A percentile compares a stretch with the other conserved stretches of the same genome.
These are phyloP conservation scores for Ustilago crameri DNA, from an alignment of 1,284 basidiomycete species.

Conservation along the genomic window DNA sequence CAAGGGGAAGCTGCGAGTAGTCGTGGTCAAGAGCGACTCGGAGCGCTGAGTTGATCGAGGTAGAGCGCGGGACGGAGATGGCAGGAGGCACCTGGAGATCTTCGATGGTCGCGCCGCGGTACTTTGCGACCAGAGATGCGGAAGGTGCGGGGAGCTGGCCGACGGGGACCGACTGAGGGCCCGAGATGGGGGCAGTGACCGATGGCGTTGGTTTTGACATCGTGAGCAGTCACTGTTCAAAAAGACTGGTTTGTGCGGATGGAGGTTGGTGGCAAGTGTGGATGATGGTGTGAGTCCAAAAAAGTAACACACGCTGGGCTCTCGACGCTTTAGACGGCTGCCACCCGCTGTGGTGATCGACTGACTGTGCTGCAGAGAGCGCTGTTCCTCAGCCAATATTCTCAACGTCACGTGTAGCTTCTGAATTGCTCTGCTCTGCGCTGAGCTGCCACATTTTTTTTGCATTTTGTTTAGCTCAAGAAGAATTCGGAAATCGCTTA, in stretches of 20 bases:
- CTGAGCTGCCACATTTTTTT: slow-evolving; percentile 2
- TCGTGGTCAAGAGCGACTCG: slow-evolving; percentile 61
- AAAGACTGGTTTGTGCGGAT: background rate
- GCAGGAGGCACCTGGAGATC: slow-evolving; percentile 62
- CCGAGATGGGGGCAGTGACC: slow-evolving; percentile 55
- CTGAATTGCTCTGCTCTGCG: background rate
- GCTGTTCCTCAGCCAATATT: too few relatives aligned
- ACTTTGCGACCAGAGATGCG: slow-evolving; percentile 47
- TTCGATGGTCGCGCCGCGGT: slow-evolving; percentile 61
- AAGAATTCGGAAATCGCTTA: background rate
- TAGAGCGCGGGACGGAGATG: slow-evolving; percentile 54
- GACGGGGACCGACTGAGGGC: slow-evolving; percentile 49
- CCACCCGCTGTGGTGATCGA: slow-evolving; percentile 13
- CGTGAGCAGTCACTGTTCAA: background rate
- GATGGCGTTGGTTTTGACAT: slow-evolving; percentile 39
- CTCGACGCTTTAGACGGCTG: slow-evolving; percentile 27
- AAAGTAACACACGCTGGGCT: slow-evolving; percentile 21
- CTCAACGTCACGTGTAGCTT: background rate
- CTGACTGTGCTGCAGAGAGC: background rate
- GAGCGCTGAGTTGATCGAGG: slow-evolving; percentile 44
- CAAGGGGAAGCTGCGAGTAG: slow-evolving; percentile 61
- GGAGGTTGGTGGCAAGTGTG: background rate
- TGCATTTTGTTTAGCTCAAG: background rate
- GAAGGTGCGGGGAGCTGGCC: slow-evolving; percentile 49
- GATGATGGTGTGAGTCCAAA: background rate